A percentile compares a stretch with the other conserved stretches of the same genome.
phyloP scores from a whole-genome alignment of 805 yeast species.

The Saccharomycopsis guyanensis region DNA sequence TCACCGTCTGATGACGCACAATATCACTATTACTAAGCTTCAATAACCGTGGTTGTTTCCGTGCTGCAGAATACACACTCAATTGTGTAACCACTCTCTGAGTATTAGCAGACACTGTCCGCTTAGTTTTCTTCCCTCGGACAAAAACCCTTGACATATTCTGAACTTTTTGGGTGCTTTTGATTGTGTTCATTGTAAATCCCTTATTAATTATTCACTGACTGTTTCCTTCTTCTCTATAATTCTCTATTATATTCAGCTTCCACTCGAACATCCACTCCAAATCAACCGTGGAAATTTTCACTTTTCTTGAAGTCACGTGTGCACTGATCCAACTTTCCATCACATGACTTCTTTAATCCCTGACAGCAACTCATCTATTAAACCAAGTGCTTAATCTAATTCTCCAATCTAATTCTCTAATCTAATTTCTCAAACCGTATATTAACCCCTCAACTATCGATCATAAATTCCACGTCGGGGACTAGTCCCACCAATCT shows the following conservation, averaged over 20 bases:
- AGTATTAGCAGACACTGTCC: constrained; percentile 26
- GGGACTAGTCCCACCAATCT: constrained; percentile 6
- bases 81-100: constrained; percentile 46
- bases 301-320: background rate
- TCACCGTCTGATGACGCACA: constrained; percentile 75
- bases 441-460: too few relatives aligned
- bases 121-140: constrained; percentile 45
- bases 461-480: constrained; percentile 10
- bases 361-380: too few relatives aligned
- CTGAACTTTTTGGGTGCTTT: background rate
- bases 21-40: constrained; percentile 74
- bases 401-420: too few relatives aligned
- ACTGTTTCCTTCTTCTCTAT: too few relatives aligned
- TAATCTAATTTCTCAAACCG: too few relatives aligned
- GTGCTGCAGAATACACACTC: constrained; percentile 77
- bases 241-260: too few relatives aligned
- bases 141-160: constrained; percentile 22
- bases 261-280: too few relatives aligned
- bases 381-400: too few relatives aligned
- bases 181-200: background rate
- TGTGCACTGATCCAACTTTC: too few relatives aligned
- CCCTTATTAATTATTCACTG: too few relatives aligned
- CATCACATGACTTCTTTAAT: too few relatives aligned
- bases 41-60: constrained; percentile 80
- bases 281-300: too few relatives aligned